A percentile compares a stretch with the other conserved stretches of the same genome.
These are phyloP conservation scores for Ophiostoma himal-ulmi DNA, from an alignment of 2,329 filamentous ascomycete genomes.

Conservation along the genomic window DNA sequence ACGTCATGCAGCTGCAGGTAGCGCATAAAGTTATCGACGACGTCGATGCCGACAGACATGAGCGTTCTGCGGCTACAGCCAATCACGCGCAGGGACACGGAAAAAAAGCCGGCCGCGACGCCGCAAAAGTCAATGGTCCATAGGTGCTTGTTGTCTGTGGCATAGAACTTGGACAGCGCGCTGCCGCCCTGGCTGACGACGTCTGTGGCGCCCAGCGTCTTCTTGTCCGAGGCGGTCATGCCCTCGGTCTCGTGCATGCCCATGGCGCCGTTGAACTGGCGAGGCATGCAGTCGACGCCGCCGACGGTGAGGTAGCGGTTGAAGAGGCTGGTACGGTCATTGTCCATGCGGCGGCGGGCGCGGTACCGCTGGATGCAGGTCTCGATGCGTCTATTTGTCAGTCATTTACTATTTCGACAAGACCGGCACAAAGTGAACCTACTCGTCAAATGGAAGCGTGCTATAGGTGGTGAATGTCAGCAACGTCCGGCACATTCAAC, in stretches of 20 bases:
- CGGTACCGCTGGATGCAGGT: constrained; percentile 78
- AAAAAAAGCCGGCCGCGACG: constrained; percentile 73
- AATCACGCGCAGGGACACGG: constrained; percentile 50
- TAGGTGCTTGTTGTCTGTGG: constrained; percentile 43
- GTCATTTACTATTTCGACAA: neutral
- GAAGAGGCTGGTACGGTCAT: constrained; percentile 59
- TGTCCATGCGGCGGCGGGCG: constrained; percentile 66
- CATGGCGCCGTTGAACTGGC: constrained; percentile 57
- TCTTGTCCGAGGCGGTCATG: constrained; percentile 59
- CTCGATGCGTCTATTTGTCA: constrained; percentile 63
- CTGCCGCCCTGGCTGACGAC: constrained; percentile 44
- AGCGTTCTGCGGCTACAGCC: constrained; percentile 47
- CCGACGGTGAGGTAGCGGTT: constrained; percentile 76
- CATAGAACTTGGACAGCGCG: constrained; percentile 44
- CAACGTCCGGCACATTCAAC: neutral
- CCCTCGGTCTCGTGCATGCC: constrained; percentile 44
- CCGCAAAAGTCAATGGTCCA: constrained; percentile 78
- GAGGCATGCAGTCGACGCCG: constrained; percentile 59
- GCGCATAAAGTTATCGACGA: constrained; percentile 80
- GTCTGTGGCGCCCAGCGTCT: constrained; percentile 58
- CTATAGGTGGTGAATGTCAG: constrained; percentile 11
- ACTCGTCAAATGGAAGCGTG: constrained; percentile 22
- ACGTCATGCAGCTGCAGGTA: constrained; percentile 82
- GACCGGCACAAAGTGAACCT: neutral
- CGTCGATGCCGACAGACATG: constrained; percentile 56